A percentile compares a stretch with the other conserved stretches of the same genome.
Conservation (phyloP, 805 yeast species). For the Priceomyces haplophilus region DNA sequence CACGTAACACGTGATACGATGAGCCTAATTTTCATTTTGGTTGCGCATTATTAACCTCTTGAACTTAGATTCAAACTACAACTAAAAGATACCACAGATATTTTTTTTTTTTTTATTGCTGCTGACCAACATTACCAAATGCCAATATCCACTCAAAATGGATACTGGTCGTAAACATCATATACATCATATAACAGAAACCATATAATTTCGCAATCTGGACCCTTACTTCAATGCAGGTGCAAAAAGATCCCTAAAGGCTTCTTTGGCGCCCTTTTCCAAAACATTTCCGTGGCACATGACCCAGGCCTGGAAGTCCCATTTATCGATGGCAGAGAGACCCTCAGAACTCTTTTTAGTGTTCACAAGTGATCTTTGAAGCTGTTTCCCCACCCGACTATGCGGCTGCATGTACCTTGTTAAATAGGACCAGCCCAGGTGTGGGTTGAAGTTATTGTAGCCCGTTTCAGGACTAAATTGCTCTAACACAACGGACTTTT, state of each 20-base stretch:
- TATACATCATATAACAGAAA: too few species aligned
- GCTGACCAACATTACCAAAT: too few species aligned
- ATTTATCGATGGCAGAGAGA: slow-evolving; percentile 26
- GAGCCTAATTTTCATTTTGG: too few species aligned
- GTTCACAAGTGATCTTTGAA: slow-evolving; percentile 23
- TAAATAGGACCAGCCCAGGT: slow-evolving; percentile 40
- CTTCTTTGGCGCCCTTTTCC: slow-evolving; percentile 33
- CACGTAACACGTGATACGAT: too few species aligned
- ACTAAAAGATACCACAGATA: too few species aligned
- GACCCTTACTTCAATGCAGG: background rate
- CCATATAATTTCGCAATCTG: too few species aligned
- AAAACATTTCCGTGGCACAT: slow-evolving; percentile 61
- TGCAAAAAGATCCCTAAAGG: slow-evolving; percentile 19
- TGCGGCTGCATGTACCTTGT: slow-evolving; percentile 43
- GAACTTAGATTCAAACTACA: too few species aligned
- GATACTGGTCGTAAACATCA: too few species aligned
- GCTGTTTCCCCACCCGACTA: slow-evolving; percentile 30
- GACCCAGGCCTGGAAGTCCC: slow-evolving; percentile 51
- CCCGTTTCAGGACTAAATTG: slow-evolving; percentile 47
- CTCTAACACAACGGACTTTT: slow-evolving; percentile 23
- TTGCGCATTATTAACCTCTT: too few species aligned
- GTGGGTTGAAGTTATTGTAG: slow-evolving; percentile 33
- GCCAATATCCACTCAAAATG: too few species aligned
- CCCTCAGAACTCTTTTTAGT: slow-evolving; percentile 18
- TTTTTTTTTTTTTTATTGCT: too few species aligned